These are phyloP conservation scores for Paecilomyces dactylethromorphus DNA, from an alignment of 2,329 filamentous ascomycete species.

Conservation along the genomic window DNA sequence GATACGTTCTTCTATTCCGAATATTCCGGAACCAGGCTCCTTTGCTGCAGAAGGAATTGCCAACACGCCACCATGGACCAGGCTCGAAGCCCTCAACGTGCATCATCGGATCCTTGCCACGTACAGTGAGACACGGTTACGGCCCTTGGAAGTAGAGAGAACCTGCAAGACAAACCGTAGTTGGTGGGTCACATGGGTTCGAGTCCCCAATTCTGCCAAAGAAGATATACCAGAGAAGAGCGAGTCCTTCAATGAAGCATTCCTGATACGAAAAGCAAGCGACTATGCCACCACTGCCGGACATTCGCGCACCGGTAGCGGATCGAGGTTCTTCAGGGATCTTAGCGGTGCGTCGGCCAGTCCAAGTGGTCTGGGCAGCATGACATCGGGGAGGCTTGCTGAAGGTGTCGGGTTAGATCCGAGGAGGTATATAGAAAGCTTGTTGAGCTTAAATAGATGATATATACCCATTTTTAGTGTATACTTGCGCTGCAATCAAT, in stretches of 20 bases:
- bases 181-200: slow-evolving; percentile 64
- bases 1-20: slow-evolving; percentile 56
- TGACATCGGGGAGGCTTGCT: slow-evolving; percentile 28
- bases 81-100: slow-evolving; percentile 56
- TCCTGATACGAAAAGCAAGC: slow-evolving; percentile 40
- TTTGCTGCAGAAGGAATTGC: slow-evolving; percentile 9
- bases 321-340: slow-evolving; percentile 32
- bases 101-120: slow-evolving; percentile 55
- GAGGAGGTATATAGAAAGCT: slow-evolving; percentile 39
- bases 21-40: slow-evolving; percentile 52
- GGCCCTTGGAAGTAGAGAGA: slow-evolving; percentile 48
- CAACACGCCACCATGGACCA: slow-evolving; percentile 36
- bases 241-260: slow-evolving; percentile 30
- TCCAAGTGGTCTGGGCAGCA: slow-evolving; percentile 8
- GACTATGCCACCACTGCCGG: slow-evolving; percentile 29
- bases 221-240: slow-evolving; percentile 2
- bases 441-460: slow-evolving; percentile 38
- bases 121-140: slow-evolving; percentile 44
- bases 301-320: slow-evolving; percentile 25
- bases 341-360: slow-evolving; percentile 27
- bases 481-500: background rate
- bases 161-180: slow-evolving; percentile 58
- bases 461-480: background rate
- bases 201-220: slow-evolving; percentile 30
- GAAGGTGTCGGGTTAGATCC: slow-evolving; percentile 43